Percentiles rank a stretch among this genome's conserved stretches.
These are phyloP conservation scores for Nannochloropsis salina DNA, from an alignment of 108 stramenopile genomes.

Conservation along the genomic window DNA sequence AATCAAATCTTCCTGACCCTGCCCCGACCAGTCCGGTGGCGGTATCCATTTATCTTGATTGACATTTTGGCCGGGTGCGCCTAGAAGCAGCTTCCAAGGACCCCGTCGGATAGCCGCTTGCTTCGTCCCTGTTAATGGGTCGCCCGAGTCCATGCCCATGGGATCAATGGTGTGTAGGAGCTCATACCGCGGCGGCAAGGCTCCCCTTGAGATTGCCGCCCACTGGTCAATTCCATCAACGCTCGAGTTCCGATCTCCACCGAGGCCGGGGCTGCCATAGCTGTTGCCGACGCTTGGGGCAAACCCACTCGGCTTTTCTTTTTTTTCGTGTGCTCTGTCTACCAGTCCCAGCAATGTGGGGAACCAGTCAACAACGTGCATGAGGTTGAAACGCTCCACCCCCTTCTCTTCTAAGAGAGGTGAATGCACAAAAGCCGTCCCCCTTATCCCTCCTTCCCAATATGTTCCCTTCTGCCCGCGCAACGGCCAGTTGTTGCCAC, in stretches of 20 bases:
- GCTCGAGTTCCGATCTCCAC: background rate
- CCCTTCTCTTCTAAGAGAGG: constrained; percentile 27
- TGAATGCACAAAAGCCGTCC: constrained; percentile 28
- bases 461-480: constrained; percentile 33
- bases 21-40: background rate
- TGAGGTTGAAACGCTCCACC: constrained; percentile 21
- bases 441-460: constrained; percentile 46
- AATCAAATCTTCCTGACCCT: background rate
- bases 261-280: background rate
- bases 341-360: constrained; percentile 27
- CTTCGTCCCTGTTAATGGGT: background rate
- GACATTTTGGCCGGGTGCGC: background rate
- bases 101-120: constrained; percentile 15
- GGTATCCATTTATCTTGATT: constrained; percentile 9
- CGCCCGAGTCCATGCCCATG: background rate
- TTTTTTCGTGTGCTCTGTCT: background rate
- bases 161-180: background rate
- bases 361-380: constrained; percentile 45
- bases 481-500: constrained; percentile 48
- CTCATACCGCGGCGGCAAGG: background rate
- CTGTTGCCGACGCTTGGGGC: background rate
- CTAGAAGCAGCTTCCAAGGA: constrained; percentile 15
- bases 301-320: background rate
- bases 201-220: constrained; percentile 11
- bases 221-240: constrained; percentile 38